Percentiles rank a stretch among this genome's conserved stretches.
Conservation (phyloP, 306 rosid species). For the Citrullus amarus region DNA sequence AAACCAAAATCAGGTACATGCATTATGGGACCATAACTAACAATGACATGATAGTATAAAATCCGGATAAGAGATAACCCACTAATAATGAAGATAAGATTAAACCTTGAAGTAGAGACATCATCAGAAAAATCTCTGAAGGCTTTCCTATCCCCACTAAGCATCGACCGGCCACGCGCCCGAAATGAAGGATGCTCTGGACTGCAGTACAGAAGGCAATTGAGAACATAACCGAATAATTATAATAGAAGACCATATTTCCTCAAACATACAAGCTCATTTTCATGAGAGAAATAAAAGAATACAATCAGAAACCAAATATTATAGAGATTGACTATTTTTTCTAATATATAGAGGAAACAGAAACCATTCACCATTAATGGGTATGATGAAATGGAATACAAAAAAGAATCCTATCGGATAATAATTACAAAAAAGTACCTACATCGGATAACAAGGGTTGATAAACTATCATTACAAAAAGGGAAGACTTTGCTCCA, state of each 20-base stretch:
- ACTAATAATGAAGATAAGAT: constrained; percentile 12
- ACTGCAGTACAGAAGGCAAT: constrained; percentile 24
- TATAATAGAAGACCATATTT: background rate
- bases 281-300: background rate
- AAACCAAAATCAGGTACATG: background rate
- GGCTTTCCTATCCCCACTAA: constrained; percentile 78
- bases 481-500: background rate
- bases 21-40: background rate
- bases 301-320: background rate
- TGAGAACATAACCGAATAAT: background rate
- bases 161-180: constrained; percentile 88
- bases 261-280: background rate
- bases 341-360: too few relatives aligned
- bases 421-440: too few relatives aligned
- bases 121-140: constrained; percentile 81
- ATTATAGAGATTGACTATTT: background rate
- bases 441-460: background rate
- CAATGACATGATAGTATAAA: background rate
- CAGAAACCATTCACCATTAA: too few relatives aligned
- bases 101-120: constrained; percentile 78
- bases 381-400: background rate
- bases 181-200: constrained; percentile 93
- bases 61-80: background rate
- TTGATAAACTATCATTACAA: background rate
- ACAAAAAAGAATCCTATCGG: background rate